Percentiles rank a stretch among this genome's conserved stretches.
phyloP scores from a whole-genome alignment of 2,329 filamentous ascomycete genomes.

The Pestalotiopsis sp. region DNA sequence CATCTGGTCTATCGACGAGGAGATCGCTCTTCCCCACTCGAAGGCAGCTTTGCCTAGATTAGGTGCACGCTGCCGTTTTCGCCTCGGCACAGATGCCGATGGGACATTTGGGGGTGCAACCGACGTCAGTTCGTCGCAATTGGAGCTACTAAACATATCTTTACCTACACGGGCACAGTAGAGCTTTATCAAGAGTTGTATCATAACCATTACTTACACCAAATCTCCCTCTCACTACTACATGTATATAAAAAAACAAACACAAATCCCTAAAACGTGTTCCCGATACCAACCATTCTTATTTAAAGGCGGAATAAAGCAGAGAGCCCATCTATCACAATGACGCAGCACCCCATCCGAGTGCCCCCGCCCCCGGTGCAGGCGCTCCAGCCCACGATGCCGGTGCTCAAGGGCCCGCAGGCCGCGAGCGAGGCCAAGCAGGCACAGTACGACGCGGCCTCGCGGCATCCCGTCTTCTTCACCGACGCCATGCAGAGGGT shows the following conservation, averaged over 20 bases:
- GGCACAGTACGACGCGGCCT: slow-evolving; percentile 46
- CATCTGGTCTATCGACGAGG: background rate
- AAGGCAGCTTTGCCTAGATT: background rate
- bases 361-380: slow-evolving; percentile 4
- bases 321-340: background rate
- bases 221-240: no score
- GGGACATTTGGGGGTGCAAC: background rate
- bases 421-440: slow-evolving; percentile 5
- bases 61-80: background rate
- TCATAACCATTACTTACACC: background rate
- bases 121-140: background rate
- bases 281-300: background rate
- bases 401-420: slow-evolving; percentile 4
- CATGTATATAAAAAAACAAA: no score
- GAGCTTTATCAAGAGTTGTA: background rate
- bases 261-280: no score
- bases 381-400: slow-evolving; percentile 7
- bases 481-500: slow-evolving; percentile 61
- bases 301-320: background rate
- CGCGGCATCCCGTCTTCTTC: slow-evolving; percentile 75
- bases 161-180: background rate
- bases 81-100: background rate
- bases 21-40: background rate
- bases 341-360: background rate
- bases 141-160: no score